These are phyloP conservation scores for Medicago arabica DNA, from an alignment of 306 rosid genomes.

Conservation along the genomic window DNA sequence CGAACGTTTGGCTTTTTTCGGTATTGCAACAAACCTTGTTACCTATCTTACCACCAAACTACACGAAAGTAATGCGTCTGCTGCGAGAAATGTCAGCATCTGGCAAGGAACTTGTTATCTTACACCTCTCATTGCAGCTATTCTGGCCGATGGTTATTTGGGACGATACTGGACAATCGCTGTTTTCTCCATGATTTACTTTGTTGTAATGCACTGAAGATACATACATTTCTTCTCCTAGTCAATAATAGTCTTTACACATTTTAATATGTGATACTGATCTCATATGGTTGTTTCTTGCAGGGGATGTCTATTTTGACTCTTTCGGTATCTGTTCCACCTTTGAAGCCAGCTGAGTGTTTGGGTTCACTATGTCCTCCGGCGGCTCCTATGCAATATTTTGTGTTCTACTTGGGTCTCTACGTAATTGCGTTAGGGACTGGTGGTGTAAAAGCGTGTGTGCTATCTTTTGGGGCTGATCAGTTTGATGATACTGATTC, in stretches of 20 bases:
- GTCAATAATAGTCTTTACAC: neutral
- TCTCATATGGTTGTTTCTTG: slow-evolving; percentile 38
- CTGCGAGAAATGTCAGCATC: slow-evolving; percentile 86
- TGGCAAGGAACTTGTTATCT: slow-evolving; percentile 98
- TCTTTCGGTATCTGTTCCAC: slow-evolving; percentile 75
- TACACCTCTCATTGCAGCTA: slow-evolving; percentile 88
- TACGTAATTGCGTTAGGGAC: slow-evolving; percentile 90
- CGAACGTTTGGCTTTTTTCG: slow-evolving; percentile 90
- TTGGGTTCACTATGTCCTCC: slow-evolving; percentile 72
- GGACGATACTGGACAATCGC: slow-evolving; percentile 96
- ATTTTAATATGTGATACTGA: neutral
- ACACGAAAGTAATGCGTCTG: slow-evolving; percentile 78
- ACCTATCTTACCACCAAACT: slow-evolving; percentile 82
- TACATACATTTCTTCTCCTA: slow-evolving; percentile 12
- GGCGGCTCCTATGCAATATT: slow-evolving; percentile 70
- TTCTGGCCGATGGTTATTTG: slow-evolving; percentile 91
- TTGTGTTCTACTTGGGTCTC: slow-evolving; percentile 81
- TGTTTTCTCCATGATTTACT: slow-evolving; percentile 69
- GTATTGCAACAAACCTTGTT: slow-evolving; percentile 86
- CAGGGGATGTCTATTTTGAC: slow-evolving; percentile 92
- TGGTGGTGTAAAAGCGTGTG: slow-evolving; percentile 93
- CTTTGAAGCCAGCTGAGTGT: slow-evolving; percentile 75
- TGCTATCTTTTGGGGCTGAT: slow-evolving; percentile 86
- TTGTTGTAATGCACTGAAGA: slow-evolving; percentile 55
- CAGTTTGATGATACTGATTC: slow-evolving; percentile 94